These are phyloP conservation scores for Mesembryanthemum crystallinum DNA, from an alignment of 148 eudicot genomes.

Conservation along the genomic window DNA sequence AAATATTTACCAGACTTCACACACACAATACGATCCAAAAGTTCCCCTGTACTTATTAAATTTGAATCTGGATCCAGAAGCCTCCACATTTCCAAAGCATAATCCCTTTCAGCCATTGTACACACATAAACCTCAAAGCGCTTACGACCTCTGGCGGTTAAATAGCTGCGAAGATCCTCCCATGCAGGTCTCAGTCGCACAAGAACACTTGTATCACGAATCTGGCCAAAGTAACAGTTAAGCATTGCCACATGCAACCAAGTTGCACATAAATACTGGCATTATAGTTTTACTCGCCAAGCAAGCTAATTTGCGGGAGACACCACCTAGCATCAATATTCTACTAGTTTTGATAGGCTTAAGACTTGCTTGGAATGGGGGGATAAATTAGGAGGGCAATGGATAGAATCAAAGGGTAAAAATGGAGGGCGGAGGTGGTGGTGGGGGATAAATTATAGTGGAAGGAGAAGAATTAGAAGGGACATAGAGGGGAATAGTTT, in stretches of 20 bases:
- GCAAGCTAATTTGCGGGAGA: not conserved
- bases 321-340: not conserved
- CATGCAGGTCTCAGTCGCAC: slow-evolving; percentile 99
- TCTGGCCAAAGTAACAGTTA: slow-evolving; percentile 38
- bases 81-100: slow-evolving; percentile 99
- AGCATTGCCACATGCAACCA: slow-evolving; percentile 1
- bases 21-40: slow-evolving; percentile 89
- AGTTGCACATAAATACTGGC: not conserved
- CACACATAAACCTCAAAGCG: slow-evolving; percentile 98
- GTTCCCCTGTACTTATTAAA: slow-evolving; percentile 64
- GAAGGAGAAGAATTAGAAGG: too few species aligned
- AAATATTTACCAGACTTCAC: slow-evolving; percentile 68
- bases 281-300: not conserved
- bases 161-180: slow-evolving; percentile 94
- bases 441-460: too few species aligned
- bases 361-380: too few species aligned
- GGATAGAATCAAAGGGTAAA: too few species aligned
- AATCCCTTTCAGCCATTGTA: slow-evolving; percentile 99
- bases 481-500: too few species aligned
- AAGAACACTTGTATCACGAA: slow-evolving; percentile 99
- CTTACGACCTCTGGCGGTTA: slow-evolving; percentile 96
- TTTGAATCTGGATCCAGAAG: slow-evolving; percentile 98
- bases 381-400: too few species aligned
- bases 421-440: too few species aligned
- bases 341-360: too few species aligned